phyloP scores from a whole-genome alignment of 768 basidiomycete species.

The Xerocomellus dryophilus region DNA sequence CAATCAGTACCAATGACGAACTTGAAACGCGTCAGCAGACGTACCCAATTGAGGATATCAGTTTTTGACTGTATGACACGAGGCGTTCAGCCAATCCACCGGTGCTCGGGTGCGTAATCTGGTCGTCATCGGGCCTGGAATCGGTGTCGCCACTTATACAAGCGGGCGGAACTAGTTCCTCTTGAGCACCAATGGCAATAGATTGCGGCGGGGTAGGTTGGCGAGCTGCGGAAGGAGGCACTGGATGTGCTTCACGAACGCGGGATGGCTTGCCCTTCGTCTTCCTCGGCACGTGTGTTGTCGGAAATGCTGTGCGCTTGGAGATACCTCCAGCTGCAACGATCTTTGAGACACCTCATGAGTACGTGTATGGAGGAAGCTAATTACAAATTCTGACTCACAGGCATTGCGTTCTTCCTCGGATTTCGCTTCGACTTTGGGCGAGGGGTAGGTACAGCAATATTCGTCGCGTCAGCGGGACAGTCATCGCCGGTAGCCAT shows the following conservation, averaged over 20 bases:
- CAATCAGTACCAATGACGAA: constrained; percentile 24
- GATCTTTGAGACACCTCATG: constrained; percentile 18
- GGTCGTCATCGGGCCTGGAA: constrained; percentile 21
- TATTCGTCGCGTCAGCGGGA: not conserved
- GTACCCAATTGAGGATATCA: constrained; percentile 45
- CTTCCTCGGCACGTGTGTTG: constrained; percentile 22
- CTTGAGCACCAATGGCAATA: constrained; percentile 12
- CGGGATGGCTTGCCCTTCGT: constrained; percentile 13
- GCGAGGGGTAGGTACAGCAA: not conserved
- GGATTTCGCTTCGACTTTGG: constrained; percentile 24
- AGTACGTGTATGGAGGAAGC: constrained; percentile 13
- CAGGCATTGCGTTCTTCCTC: constrained; percentile 23
- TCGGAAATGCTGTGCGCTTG: constrained; percentile 14
- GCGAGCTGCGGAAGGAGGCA: constrained; percentile 6
- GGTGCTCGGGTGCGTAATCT: constrained; percentile 15
- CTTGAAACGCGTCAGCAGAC: constrained; percentile 31
- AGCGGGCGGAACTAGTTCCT: constrained; percentile 18
- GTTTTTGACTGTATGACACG: constrained; percentile 47
- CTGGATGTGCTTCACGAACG: constrained; percentile 11
- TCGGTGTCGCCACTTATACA: constrained; percentile 29
- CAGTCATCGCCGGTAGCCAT: not conserved
- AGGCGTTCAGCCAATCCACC: constrained; percentile 46
- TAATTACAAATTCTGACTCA: constrained; percentile 19
- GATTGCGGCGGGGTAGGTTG: constrained; percentile 14
- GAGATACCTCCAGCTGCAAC: constrained; percentile 16